Base-by-base conservation (phyloP, 306 rosid species). In the Nissolia schottii region DNA sequence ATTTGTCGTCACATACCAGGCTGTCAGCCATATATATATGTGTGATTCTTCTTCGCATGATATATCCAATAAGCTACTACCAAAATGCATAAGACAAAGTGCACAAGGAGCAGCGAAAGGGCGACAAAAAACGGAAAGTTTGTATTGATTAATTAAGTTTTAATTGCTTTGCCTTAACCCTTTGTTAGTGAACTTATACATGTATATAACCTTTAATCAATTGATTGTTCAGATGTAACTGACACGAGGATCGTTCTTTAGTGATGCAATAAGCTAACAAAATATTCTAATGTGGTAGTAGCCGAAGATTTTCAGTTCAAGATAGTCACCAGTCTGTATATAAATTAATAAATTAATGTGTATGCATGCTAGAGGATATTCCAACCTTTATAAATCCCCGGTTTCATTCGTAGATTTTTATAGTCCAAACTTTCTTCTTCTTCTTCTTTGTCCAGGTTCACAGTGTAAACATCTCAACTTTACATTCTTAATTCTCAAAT, bases 1-100 rank as follows among this genome's bases (percentile, higher is more conserved):
- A 20, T 45, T 45, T 48, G 20, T 29, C 45, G 46, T 32, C 20
- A 71, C 40, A 16, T 23, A 61, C 31, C 27, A 1, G 7, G 71
- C 65, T 79, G 83, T 50, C 77, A 64, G 16, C 53, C 65, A 80
- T 58, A 56, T n/a, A n/a, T n/a, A n/a, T n/a, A n/a, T n/a, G n/a
- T 75, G 78, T 22, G 23, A 65, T 45, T 54, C 71, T 74, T 34
- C 60, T 28, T 1, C 8, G 60, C 55, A 61, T 16, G 18, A 53
- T 18, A 53, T 18, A 16, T 50, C 22, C 38, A 68, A 43, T 67
- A 7, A 69, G 62, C 9, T 25, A 43, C 9, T 69, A 67, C 34
- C 62, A 9, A 22, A 46, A 43, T 7, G 20, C 25, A 61, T 15
- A 19, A 51, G 2, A 11, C 31, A 49, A 43, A 54, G 67, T 62